phyloP scores from a whole-genome alignment of 805 yeast genomes.

The Babjeviella inositovora region DNA sequence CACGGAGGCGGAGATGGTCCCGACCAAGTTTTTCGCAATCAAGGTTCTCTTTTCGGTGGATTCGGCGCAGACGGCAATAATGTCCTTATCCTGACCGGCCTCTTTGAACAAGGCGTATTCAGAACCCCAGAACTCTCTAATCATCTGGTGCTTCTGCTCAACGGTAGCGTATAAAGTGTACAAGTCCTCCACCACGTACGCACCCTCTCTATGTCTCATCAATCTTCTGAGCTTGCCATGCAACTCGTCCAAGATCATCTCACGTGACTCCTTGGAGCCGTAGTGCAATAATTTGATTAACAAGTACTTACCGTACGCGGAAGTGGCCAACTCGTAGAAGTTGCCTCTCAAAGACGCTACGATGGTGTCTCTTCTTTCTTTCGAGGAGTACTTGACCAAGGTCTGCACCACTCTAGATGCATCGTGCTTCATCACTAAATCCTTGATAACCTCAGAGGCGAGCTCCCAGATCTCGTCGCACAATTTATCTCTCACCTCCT shows the following conservation, averaged over 20 bases:
- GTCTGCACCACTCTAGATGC: conserved; percentile 95
- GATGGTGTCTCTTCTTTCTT: conserved; percentile 61
- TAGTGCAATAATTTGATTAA: conserved; percentile 81
- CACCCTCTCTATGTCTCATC: conserved; percentile 97
- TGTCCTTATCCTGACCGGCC: conserved; percentile 42
- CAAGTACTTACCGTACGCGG: conserved; percentile 87
- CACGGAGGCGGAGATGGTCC: conserved; percentile 80
- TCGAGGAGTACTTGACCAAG: conserved; percentile 69
- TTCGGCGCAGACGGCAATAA: conserved; percentile 50
- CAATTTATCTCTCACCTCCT: conserved; percentile 58
- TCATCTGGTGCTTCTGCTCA: conserved; percentile 79
- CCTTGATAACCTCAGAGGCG: conserved; percentile 61
- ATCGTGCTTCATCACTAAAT: conserved; percentile 87
- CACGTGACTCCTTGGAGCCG: conserved; percentile 74
- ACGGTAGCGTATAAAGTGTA: conserved; percentile 72
- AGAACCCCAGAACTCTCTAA: conserved; percentile 93
- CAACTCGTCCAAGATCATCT: conserved; percentile 61
- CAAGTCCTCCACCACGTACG: conserved; percentile 90
- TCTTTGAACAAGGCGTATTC: conserved; percentile 86
- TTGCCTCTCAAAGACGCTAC: conserved; percentile 56
- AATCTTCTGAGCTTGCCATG: conserved; percentile 84
- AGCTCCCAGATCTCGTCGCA: conserved; percentile 78
- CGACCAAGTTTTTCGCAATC: conserved; percentile 59
- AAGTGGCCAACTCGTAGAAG: conserved; percentile 72
- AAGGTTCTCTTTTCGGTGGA: conserved; percentile 66